Base-by-base conservation (phyloP, 148 eudicot genomes). In the Rhododendron molle region DNA sequence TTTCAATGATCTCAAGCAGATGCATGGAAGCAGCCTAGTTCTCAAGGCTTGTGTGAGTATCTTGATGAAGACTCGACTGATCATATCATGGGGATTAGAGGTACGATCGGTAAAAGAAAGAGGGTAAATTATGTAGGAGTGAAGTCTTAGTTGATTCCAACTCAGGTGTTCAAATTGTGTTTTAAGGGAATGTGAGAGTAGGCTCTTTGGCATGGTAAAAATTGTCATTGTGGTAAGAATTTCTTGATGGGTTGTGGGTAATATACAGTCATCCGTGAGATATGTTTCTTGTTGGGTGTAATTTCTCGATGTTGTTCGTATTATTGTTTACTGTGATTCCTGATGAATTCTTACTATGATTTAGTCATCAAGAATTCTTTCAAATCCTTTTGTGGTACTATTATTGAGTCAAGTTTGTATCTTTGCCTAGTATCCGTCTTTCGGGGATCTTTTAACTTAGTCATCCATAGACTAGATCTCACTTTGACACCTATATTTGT, bases 91-190 rank as follows among this genome's bases (percentile, higher is more conserved):
- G 77, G n/a, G 54, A 85, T 67, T 46, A 13, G 50, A 67, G n/a
- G 32, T 16, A 82, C 16, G 18, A 65, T 83, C 49, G 46, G 14
- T 3, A 38, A 46, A 69, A 69, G 34, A 21, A 14, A n/a, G 6
- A 15, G 83, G 69, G 71, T 81, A 34, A 56, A 23, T 65, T 47
- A 52, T 52, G 50, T 76, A n/a, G 78, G 44, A 40, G 81, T 86
- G 85, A 77, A 86, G 72, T 72, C 67, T 76, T 76, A 46, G 85
- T 5, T 83, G 78, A 56, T 86, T 86, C 81, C 85, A 43, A 23
- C 73, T 86, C 23, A 15, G 47, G 46, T 73, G 62, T 86, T 86
- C 30, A 73, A 20, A 56, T 38, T 67, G 46, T 54, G 46, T 56
- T 26, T 50, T 58, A 20, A 58, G 65, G 72, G 34, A 36, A 82